Conservation (phyloP, 2,329 filamentous ascomycete genomes). For the Cucurbitaria berberidis region DNA sequence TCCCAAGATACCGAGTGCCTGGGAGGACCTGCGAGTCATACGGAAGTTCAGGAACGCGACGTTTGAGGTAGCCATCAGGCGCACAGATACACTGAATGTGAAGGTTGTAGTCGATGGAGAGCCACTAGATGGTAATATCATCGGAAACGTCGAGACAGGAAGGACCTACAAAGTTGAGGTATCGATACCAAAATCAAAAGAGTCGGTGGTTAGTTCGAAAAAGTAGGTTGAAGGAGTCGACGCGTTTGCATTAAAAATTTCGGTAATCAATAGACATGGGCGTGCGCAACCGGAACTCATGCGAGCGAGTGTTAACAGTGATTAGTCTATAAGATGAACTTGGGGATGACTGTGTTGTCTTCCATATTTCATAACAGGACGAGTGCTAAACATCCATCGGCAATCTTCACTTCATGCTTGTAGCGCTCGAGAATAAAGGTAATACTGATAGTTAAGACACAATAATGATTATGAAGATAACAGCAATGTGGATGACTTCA, state of each 20-base stretch:
- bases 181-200: not conserved
- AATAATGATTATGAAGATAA: too few relatives aligned
- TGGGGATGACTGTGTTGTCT: too few relatives aligned
- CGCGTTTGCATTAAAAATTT: not conserved
- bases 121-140: slow-evolving; percentile 49
- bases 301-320: too few relatives aligned
- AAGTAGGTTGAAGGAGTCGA: not conserved
- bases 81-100: slow-evolving; percentile 51
- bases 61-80: slow-evolving; percentile 56
- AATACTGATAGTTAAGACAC: too few relatives aligned
- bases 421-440: too few relatives aligned
- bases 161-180: slow-evolving; percentile 56
- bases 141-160: slow-evolving; percentile 54
- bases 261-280: not conserved
- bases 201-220: not conserved
- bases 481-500: too few relatives aligned
- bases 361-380: too few relatives aligned
- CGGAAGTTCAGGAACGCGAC: slow-evolving; percentile 60
- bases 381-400: too few relatives aligned
- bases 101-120: slow-evolving; percentile 50
- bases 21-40: slow-evolving; percentile 57
- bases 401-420: too few relatives aligned
- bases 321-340: too few relatives aligned
- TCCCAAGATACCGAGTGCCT: slow-evolving; percentile 60
- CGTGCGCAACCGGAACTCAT: not conserved